These are phyloP conservation scores for Hyphopichia buzzinii DNA, from an alignment of 1,139 yeast genomes.

Conservation along the genomic window DNA sequence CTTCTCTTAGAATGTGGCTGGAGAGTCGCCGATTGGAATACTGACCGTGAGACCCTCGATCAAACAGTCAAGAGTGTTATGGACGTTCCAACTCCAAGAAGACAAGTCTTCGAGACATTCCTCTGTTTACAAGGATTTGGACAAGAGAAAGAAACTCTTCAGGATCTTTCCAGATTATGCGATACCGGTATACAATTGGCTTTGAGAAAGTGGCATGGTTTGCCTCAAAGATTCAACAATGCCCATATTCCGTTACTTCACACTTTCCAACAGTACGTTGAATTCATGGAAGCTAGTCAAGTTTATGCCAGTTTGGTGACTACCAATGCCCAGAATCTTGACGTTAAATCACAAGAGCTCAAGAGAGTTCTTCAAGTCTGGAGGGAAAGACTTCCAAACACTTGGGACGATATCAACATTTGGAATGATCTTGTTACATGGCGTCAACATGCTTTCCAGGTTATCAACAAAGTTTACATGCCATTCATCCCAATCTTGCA, in stretches of 20 bases:
- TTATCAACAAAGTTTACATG: slow-evolving; percentile 90
- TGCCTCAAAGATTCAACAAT: slow-evolving; percentile 74
- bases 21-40: slow-evolving; percentile 98
- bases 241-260: slow-evolving; percentile 92
- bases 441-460: slow-evolving; percentile 98
- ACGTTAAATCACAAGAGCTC: slow-evolving; percentile 87
- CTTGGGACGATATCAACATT: slow-evolving; percentile 95
- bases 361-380: slow-evolving; percentile 94
- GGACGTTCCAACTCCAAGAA: slow-evolving; percentile 98
- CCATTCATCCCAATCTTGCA: slow-evolving; percentile 88
- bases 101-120: slow-evolving; percentile 94
- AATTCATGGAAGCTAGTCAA: slow-evolving; percentile 95
- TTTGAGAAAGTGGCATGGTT: slow-evolving; percentile 87
- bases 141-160: slow-evolving; percentile 78
- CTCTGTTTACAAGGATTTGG: slow-evolving; percentile 91
- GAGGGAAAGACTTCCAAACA: slow-evolving; percentile 94
- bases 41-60: slow-evolving; percentile 91
- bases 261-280: slow-evolving; percentile 96
- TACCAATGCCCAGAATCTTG: slow-evolving; percentile 89
- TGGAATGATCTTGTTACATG: slow-evolving; percentile 98
- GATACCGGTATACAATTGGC: slow-evolving; percentile 97
- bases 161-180: slow-evolving; percentile 79
- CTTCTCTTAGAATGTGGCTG: slow-evolving; percentile 95
- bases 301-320: slow-evolving; percentile 86
- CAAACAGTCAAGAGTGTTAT: slow-evolving; percentile 92